A percentile compares a stretch with the other conserved stretches of the same genome.
These are phyloP conservation scores for Pseudocercospora macadamiae DNA, from an alignment of 2,329 filamentous ascomycete genomes.

Conservation along the genomic window DNA sequence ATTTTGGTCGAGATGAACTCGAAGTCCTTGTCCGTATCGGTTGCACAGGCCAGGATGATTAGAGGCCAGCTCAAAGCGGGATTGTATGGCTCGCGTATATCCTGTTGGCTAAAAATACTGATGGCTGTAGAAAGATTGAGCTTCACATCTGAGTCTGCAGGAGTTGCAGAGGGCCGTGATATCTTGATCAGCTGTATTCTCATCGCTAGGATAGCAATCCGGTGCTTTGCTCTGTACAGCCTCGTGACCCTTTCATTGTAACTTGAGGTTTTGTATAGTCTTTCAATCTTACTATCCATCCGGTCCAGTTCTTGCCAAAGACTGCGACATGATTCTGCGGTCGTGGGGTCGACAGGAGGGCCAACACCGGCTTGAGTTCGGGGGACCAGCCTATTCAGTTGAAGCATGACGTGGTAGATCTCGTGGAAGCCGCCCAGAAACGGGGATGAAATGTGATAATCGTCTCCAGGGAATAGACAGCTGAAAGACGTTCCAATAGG, in stretches of 20 bases:
- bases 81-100: conserved; percentile 16
- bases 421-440: conserved; percentile 23
- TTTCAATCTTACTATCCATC: conserved; percentile 8
- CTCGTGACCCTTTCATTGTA: neutral
- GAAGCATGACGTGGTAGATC: conserved; percentile 21
- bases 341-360: neutral
- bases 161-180: neutral
- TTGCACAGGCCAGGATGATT: conserved; percentile 22
- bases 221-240: conserved; percentile 23
- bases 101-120: conserved; percentile 8
- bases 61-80: conserved; percentile 25
- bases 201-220: conserved; percentile 12
- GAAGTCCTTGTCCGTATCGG: conserved; percentile 14
- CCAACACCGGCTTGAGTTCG: neutral
- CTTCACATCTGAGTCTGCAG: conserved; percentile 3
- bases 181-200: conserved; percentile 22
- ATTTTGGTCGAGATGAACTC: conserved; percentile 10
- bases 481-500: conserved; percentile 18
- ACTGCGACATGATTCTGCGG: neutral
- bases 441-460: conserved; percentile 13
- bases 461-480: conserved; percentile 14
- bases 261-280: conserved; percentile 2
- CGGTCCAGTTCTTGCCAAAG: conserved; percentile 7
- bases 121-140: conserved; percentile 9
- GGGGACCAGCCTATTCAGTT: conserved; percentile 15